These are phyloP conservation scores for Crithidia mellificae DNA, from an alignment of 208 protist species.

Conservation along the genomic window DNA sequence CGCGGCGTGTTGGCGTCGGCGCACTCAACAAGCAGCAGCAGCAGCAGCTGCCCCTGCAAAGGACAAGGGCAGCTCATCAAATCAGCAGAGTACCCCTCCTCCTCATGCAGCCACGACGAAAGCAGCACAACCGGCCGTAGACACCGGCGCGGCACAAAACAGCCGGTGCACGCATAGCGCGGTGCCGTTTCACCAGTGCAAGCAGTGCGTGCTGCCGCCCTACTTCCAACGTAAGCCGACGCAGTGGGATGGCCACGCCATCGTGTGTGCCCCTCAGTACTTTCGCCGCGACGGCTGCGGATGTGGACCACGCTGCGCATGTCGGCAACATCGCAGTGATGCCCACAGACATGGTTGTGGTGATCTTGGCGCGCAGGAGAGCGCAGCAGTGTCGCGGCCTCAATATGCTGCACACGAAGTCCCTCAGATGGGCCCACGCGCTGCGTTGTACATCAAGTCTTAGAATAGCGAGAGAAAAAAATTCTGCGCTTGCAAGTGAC, in stretches of 20 bases:
- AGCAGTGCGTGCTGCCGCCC: slow-evolving; percentile 30
- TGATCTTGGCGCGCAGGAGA: too few relatives aligned
- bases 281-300: slow-evolving; percentile 6
- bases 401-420: slow-evolving; percentile 50
- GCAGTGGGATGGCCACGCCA: slow-evolving; percentile 30
- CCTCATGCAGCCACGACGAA: not conserved
- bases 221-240: slow-evolving; percentile 16
- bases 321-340: slow-evolving; percentile 24
- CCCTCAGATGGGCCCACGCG: slow-evolving; percentile 50
- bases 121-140: too few relatives aligned
- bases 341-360: not conserved
- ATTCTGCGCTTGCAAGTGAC: too few relatives aligned
- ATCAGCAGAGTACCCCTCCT: not conserved
- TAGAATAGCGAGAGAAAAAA: not conserved
- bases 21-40: not conserved
- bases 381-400: not conserved
- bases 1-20: slow-evolving; percentile 26
- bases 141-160: too few relatives aligned
- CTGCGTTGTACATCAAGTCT: slow-evolving; percentile 36
- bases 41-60: too few relatives aligned
- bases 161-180: slow-evolving; percentile 18
- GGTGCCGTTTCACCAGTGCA: slow-evolving; percentile 32
- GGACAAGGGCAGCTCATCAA: too few relatives aligned
- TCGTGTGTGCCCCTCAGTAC: slow-evolving; percentile 19
- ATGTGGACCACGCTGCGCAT: slow-evolving; percentile 26